Evolutionary conservation across 2,329 filamentous ascomycete genomes (phyloP), one percentile per base, ranked within the genome.

Genomic region (Chaetomiaceae sp.): DNA sequence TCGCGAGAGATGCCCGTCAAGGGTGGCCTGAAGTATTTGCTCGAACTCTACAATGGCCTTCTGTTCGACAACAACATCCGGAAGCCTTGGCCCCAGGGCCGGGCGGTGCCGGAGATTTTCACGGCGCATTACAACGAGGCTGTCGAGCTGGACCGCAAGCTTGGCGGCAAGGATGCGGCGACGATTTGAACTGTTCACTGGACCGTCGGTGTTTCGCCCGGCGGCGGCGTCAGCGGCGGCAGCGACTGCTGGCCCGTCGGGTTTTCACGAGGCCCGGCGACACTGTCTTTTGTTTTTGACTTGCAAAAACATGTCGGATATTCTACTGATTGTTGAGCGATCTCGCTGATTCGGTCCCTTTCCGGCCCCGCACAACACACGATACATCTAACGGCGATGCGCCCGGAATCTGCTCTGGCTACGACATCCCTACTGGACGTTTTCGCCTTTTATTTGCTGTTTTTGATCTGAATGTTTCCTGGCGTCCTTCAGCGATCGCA

Each of bases 1-100:
- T 63, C 66, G 47, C 64, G 73, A 52, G 70, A 51, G 11, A 70
- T 58, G 66, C 52, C 61, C 68, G 58, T 72, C 49, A 68, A 69
- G 49, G 68, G 68, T 53, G 84, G 84, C 39, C 68, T 86, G 60
- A 72, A 72, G 48, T 76, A 76, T 61, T 69, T 88, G 45, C 68
- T 86, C 56, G 75, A 76, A 38, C 87, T 82, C 63, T 86, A 86
- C 62, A 74, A 59, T 29, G 55, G 49, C 19, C 45, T 58, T n/a
- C 43, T 65, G 19, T 41, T 64, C 27, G 42, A 54, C 32, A 54
- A 42, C 38, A 51, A 56, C 30, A 45, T 51, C 8, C 51, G 35
- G 11, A 56, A 53, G 40, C 50, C 57, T 6, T 62, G 60, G 58
- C 44, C 53, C 5, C 40, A 50, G 18, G 51, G 55, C 26, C 58